Evolutionary conservation across 192 early-diverging fungal species (phyloP), one percentile per base, ranked within the genome.

Genomic region (Coemansia sp.): DNA sequence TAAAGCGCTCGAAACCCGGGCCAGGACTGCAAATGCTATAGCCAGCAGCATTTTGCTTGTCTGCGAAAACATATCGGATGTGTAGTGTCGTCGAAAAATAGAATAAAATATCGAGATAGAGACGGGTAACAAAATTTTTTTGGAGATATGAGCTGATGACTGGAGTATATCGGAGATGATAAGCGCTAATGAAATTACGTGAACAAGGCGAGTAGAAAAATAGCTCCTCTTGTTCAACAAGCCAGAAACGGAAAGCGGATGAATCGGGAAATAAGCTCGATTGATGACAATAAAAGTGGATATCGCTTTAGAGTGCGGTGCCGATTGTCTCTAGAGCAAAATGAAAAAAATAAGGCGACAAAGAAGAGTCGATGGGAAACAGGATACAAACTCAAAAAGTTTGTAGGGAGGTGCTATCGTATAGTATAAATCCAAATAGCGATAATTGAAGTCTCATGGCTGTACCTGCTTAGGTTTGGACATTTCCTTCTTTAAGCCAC

Each of bases 21-120:
- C 59, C 8, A 81, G 16, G 6, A 13, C 37, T 16, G 54, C 63
- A 62, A 67, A 59, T 19, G 64, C 65, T 41, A 66, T n/a, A 6
- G 40, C 62, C 17, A 68, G 50, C 39, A 54, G 19, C 46, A 69
- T 63, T 41, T 45, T 68, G 67, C 45, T 51, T 51, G 56, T 42
- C 39, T 40, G 24, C 9, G 63, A 41, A 27, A 48, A 7, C 73
- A 74, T 73, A 21, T 24, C 34, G 19, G 11, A 11, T 40, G 59
- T 60, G 31, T 36, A 27, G 34, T 36, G 17, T 34, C 56, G 56
- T 59, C n/a, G 41, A 59, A 19, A 41, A 60, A 59, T 31, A 53
- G 4, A 14, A 44, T 2, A 11, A 60, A 59, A 50, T 31, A 42
- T 40, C 4, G 37, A 59, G 36, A 50, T 31, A 16, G 33, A 14